Base-by-base conservation (phyloP, 1,284 basidiomycete species). In the Violaceomyces palustris region DNA sequence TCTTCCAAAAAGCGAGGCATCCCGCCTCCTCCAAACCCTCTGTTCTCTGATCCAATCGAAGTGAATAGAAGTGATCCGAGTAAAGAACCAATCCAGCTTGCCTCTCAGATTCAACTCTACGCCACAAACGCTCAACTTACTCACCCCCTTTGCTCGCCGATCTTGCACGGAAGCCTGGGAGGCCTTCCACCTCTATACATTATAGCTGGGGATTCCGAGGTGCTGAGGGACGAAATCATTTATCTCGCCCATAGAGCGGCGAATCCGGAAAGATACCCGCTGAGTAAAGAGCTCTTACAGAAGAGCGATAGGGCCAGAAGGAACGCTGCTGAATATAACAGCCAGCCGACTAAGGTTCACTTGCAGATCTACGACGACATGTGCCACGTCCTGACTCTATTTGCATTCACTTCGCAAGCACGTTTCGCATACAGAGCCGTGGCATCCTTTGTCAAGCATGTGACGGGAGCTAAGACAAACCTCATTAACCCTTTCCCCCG, bases 171-270 rank as follows among this genome's bases (percentile, higher is more conserved):
- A 0, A 92, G 91, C 66, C 79, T 97, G 7, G 93, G 93, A 7
- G 92, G 92, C 1, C 75, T 98, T 0, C 89, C 89, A 1, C 92
- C 93, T 3, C 71, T 97, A 37, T 77, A 89, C 37, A 78, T 98
- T 57, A 83, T 93, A 10, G 77, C 74, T 1, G 86, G 93, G 27
- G 86, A 97, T 61, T 85, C 84, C 60, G 93, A 98, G 75, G 90
- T 96, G 0, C 75, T 97, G 31, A 60, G 67, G 36, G 93, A 98
- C 67, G 92, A 97, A 74, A 84, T 90, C 35, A 82, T 96, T 28
- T 97, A 72, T 42, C 12, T 78, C 5, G 91, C 93, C 0, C 92
- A 97, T 69, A 90, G 86, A 64, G 93, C 93, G 11, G 88, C 88
- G 2, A 76, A 88, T 69, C 93, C 93, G 0, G 80, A 82, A 0